phyloP scores from a whole-genome alignment of 768 basidiomycete genomes.

The Collybiopsis luxurians region DNA sequence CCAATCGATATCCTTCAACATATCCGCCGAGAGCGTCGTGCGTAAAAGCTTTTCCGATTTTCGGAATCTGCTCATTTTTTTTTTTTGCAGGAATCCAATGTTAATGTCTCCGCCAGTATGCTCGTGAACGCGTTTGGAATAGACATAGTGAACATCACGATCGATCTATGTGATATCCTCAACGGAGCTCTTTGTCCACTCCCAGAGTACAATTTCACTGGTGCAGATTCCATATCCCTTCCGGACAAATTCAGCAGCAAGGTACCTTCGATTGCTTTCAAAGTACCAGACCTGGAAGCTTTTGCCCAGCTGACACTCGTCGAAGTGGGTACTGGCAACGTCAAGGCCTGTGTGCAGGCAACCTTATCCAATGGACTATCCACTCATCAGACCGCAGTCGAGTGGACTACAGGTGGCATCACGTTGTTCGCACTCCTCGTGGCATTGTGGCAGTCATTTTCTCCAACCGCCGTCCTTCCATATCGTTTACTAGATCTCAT shows the following conservation, averaged over 20 bases:
- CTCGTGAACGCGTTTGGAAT: slow-evolving; percentile 88
- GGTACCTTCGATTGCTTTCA: slow-evolving; percentile 80
- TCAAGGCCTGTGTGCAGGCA: slow-evolving; percentile 89
- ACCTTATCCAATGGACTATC: slow-evolving; percentile 93
- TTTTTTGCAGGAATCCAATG: slow-evolving; percentile 55
- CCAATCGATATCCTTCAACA: slow-evolving; percentile 76
- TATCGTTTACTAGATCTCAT: slow-evolving; percentile 81
- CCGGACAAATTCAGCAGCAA: slow-evolving; percentile 53
- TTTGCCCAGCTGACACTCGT: slow-evolving; percentile 77
- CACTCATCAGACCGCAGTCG: slow-evolving; percentile 67
- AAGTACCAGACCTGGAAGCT: slow-evolving; percentile 90
- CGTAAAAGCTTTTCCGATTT: slow-evolving; percentile 27
- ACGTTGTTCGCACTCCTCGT: slow-evolving; percentile 61
- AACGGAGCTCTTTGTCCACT: slow-evolving; percentile 80
- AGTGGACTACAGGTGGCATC: slow-evolving; percentile 73
- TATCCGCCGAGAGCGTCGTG: slow-evolving; percentile 85
- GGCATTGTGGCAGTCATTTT: slow-evolving; percentile 59
- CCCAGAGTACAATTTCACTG: slow-evolving; percentile 85
- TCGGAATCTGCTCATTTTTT: slow-evolving; percentile 15
- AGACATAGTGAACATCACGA: slow-evolving; percentile 76
- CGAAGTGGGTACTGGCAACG: slow-evolving; percentile 62
- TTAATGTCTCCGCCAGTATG: slow-evolving; percentile 81
- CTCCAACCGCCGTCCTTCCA: slow-evolving; percentile 58
- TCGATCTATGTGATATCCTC: slow-evolving; percentile 81
- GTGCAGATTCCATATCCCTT: slow-evolving; percentile 65